Evolutionary conservation across 169 alveolate genomes (phyloP).

Genomic region (Toxoplasma gondii): DNA sequence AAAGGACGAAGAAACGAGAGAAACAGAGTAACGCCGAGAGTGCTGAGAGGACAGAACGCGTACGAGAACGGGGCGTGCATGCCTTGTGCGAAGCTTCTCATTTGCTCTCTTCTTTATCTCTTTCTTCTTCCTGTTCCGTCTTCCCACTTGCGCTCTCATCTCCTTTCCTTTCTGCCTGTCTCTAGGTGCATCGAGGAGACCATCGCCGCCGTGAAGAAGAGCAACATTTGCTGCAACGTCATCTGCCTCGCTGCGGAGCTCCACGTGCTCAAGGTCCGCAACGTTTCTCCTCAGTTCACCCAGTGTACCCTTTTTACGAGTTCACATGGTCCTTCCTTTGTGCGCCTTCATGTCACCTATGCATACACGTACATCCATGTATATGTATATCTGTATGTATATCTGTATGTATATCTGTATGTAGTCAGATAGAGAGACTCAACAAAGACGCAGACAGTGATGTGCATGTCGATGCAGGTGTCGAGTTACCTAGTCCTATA

Average conservation of each 20-base stretch:
- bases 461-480: too few species aligned
- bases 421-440: too few species aligned
- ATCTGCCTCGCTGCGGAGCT: conserved; percentile 61
- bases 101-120: not conserved
- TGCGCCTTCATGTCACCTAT: not conserved
- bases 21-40: too few species aligned
- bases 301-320: conserved; percentile 9
- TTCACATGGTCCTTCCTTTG: too few species aligned
- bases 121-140: not conserved
- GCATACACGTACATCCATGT: not conserved
- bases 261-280: conserved; percentile 48
- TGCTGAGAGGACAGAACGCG: not conserved
- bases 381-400: not conserved
- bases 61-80: not conserved
- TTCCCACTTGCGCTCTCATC: too few species aligned
- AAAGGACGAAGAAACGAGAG: too few species aligned
- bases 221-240: conserved; percentile 37
- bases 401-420: not conserved
- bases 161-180: not conserved
- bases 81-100: not conserved
- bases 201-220: conserved; percentile 5
- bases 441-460: too few species aligned
- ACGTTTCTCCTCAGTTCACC: not conserved
- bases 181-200: conserved; percentile 65
- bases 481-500: too few species aligned